Base-by-base conservation (phyloP, 2,329 filamentous ascomycete species). In the Sarocladiaceae sp. region DNA sequence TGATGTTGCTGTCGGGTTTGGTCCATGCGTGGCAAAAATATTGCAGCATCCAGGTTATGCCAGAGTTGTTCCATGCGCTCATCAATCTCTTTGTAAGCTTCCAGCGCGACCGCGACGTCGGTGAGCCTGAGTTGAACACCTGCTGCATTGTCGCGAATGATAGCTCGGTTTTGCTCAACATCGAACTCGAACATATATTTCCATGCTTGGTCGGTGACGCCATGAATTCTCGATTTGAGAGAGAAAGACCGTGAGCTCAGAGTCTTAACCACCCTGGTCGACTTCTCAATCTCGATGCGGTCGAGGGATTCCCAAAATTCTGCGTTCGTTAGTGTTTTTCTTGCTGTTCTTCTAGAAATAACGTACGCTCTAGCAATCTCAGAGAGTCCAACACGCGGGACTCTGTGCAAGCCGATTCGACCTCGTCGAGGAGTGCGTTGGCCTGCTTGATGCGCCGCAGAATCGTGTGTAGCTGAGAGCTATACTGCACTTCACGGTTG, bases 201-300 rank as follows among this genome's bases (percentile, higher is more conserved):
- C 88, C 89, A 96, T n/a, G 82, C 74, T 45, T 72, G 70, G 33
- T 78, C 75, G 31, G 93, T 74, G 7, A 78, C 76, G 32, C 83
- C 76, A 46, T 81, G 75, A 18, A 93, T 74, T 16, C 76, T 72
- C 2, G 75, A 72, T 49, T 82, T 82, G 46, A 95, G 67, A 54
- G 82, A 78, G 20, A 79, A 78, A 2, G 78, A 74, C 50, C 83
- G 77, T 34, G 78, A 63, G 49, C 82, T 73, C 3, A 95, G 65
- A 19, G 94, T 66, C 45, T 74, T 76, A 57, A 82, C 73, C 2
- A 78, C 76, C 24, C 82, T 73, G 24, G 79, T 80, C 2, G 76
- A 75, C 51, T 73, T 78, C 56, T 78, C 78, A 3, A 78, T 67
- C 0, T 79, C 76, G 18, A 89, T 68, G 2, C 67, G 63, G 48